These are phyloP conservation scores for Garcileccinum viscosum DNA, from an alignment of 1,284 basidiomycete genomes.

Conservation along the genomic window DNA sequence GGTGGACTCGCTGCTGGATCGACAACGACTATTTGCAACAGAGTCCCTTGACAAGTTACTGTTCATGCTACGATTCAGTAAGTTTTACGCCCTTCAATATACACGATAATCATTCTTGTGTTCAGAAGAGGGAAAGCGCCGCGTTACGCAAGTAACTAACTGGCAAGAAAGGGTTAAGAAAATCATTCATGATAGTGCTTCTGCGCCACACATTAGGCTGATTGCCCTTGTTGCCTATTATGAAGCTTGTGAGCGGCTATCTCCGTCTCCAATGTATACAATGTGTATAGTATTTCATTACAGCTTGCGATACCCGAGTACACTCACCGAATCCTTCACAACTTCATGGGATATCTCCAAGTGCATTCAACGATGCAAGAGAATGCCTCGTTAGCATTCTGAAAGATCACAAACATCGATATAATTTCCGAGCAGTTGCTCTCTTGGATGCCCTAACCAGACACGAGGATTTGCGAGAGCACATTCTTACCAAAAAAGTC, in stretches of 20 bases:
- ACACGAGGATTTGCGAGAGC: conserved; percentile 17
- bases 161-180: conserved; percentile 17
- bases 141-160: conserved; percentile 15
- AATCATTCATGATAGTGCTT: conserved; percentile 16
- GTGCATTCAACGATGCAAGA: conserved; percentile 11
- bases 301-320: conserved; percentile 8
- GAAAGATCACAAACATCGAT: conserved; percentile 14
- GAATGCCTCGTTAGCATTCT: conserved; percentile 17
- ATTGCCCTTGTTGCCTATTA: conserved; percentile 34
- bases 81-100: background rate
- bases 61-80: conserved; percentile 25
- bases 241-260: conserved; percentile 24
- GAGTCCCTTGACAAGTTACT: background rate
- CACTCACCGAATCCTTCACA: background rate
- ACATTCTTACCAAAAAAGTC: conserved; percentile 20
- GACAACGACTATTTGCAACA: background rate
- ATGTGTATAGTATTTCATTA: background rate
- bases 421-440: conserved; percentile 28
- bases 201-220: conserved; percentile 24
- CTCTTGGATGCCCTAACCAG: conserved; percentile 27
- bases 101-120: background rate
- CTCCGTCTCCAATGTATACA: too few relatives aligned
- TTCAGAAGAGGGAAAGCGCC: conserved; percentile 32
- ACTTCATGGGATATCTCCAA: background rate
- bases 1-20: background rate